A percentile compares a stretch with the other conserved stretches of the same genome.
Evolutionary conservation across 2,329 filamentous ascomycete genomes (phyloP).

Genomic region (Colletotrichum euphorbiae): DNA sequence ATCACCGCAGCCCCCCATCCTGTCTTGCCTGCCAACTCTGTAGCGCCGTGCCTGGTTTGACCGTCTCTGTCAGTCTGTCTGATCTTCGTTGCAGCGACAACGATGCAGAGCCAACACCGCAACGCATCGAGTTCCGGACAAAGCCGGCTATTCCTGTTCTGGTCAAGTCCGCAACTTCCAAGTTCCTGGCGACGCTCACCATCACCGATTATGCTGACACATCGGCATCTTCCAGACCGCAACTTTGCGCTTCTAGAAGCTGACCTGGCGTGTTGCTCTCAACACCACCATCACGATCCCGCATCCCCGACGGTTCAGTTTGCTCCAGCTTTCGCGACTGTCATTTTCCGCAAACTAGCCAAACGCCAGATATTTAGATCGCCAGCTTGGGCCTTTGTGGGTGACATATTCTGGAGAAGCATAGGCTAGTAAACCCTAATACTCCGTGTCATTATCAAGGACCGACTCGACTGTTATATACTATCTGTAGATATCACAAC

Average conservation of each 20-base stretch:
- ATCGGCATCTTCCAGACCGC: slow-evolving; percentile 13
- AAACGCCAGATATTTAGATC: background rate
- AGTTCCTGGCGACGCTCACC: background rate
- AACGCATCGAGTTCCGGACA: background rate
- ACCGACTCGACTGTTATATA: slow-evolving; percentile 3
- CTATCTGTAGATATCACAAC: background rate
- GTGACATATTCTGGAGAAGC: slow-evolving; percentile 15
- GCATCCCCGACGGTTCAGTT: background rate
- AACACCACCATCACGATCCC: background rate
- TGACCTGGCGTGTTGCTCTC: background rate
- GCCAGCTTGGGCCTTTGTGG: slow-evolving; percentile 1
- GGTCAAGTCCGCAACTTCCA: background rate
- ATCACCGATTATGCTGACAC: slow-evolving; percentile 14
- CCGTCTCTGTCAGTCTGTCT: background rate
- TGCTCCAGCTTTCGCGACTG: slow-evolving; percentile 1
- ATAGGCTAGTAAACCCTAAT: slow-evolving; percentile 30
- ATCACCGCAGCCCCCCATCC: background rate
- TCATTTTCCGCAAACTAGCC: slow-evolving; percentile 2
- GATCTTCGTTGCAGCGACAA: slow-evolving; percentile 6
- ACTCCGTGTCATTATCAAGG: slow-evolving; percentile 26
- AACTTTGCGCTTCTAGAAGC: slow-evolving; percentile 10
- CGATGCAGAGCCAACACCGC: slow-evolving; percentile 8
- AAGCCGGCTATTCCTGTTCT: background rate
- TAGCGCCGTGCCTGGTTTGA: slow-evolving; percentile 1
- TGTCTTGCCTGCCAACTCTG: slow-evolving; percentile 3